Conservation (phyloP, 139 green algal genomes). For the Diplosphaera chodatii region DNA sequence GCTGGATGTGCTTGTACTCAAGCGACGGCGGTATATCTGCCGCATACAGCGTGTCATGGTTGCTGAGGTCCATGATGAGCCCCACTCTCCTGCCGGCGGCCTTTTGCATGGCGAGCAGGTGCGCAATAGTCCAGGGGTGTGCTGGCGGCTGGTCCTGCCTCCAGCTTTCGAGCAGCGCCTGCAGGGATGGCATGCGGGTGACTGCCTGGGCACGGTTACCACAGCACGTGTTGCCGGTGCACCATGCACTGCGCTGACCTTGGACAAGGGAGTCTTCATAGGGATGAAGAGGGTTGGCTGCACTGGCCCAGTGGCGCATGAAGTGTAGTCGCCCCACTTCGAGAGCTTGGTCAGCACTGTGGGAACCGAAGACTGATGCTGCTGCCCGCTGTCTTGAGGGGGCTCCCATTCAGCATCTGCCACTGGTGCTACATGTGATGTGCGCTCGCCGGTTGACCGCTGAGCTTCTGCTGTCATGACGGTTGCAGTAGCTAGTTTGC, state of each 20-base stretch:
- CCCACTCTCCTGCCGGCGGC: slow-evolving; percentile 36
- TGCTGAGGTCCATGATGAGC: slow-evolving; percentile 74
- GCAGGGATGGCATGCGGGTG: too few species aligned
- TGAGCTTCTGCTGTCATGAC: too few species aligned
- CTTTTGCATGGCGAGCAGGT: slow-evolving; percentile 37
- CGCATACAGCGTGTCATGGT: slow-evolving; percentile 78
- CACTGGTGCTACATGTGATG: too few species aligned
- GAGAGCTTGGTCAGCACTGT: slow-evolving; percentile 63
- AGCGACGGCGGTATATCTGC: slow-evolving; percentile 53
- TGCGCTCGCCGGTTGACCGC: too few species aligned
- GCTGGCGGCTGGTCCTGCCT: slow-evolving; percentile 40
- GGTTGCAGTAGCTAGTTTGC: too few species aligned
- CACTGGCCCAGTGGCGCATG: slow-evolving; percentile 33
- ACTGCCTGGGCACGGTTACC: too few species aligned
- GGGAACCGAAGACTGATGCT: too few species aligned
- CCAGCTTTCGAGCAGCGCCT: slow-evolving; percentile 46
- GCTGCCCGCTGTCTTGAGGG: too few species aligned
- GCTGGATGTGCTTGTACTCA: slow-evolving; percentile 49
- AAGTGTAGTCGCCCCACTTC: slow-evolving; percentile 49
- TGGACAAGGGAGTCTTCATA: slow-evolving; percentile 62
- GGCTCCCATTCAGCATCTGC: too few species aligned
- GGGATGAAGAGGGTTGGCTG: slow-evolving; percentile 45
- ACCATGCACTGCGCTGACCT: slow-evolving; percentile 18
- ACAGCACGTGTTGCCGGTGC: too few species aligned
- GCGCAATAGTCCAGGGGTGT: slow-evolving; percentile 53